Base-by-base conservation (phyloP, 345 rosid genomes). In the Sonneratia caseolaris region DNA sequence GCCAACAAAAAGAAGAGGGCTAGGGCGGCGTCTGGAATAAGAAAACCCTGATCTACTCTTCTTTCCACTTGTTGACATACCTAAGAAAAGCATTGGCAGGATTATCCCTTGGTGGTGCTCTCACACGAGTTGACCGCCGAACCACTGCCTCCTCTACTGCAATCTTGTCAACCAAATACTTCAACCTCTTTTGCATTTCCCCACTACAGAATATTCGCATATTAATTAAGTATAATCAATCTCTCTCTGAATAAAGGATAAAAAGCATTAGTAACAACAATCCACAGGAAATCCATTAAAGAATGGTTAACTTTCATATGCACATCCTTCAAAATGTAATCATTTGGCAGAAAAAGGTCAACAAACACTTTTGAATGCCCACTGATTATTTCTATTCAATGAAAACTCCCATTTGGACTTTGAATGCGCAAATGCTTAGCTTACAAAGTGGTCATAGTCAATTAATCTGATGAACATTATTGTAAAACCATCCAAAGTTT, bases 51-150 rank as follows among this genome's bases (percentile, higher is more conserved):
- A 27, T 43, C 78, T 78, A 86, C 37, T 95, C 97, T 79, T 87
- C 97, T 84, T 88, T 92, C 98, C 94, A 90, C 87, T 84, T 89
- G 89, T 95, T 95, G 68, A 85, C 90, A 51, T 95, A 95, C 81
- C 87, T 84, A 57, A 85, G 83, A 83, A 84, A 92, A 76, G 93
- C 85, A 77, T 79, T 85, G 10, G 91, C 93, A 73, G 93, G 89
- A 73, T 85, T 95, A 77, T 90, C 90, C 76, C 89, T 85, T 13
- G 91, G 90, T 16, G 93, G 86, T 57, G 97, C 98, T 40, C 91
- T 83, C 36, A 95, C 98, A 53, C 98, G 96, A 36, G 88, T 86
- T 10, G 98, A 95, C 79, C 98, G 87, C 68, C 99, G 83, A 38
- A 88, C 82, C 78, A 88, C 93, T 73, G 91, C 89, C 83, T 95